Evolutionary conservation across 2,329 filamentous ascomycete species (phyloP), one percentile per base, ranked within the genome.

Genomic region (Colletotrichum lentis): DNA sequence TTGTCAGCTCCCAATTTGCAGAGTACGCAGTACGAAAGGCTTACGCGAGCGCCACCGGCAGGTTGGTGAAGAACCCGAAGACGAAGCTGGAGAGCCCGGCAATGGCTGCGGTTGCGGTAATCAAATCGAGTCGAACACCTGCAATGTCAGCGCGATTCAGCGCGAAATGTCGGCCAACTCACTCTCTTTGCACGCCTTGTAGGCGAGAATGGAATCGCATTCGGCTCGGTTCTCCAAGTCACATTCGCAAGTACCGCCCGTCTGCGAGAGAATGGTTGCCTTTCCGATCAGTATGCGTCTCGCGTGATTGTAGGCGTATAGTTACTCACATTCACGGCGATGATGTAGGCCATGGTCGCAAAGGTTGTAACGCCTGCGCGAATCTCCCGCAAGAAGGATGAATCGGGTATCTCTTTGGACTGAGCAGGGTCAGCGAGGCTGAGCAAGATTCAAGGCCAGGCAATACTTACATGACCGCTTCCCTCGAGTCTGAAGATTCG

Each of bases 301-400:
- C 16, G 18, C 18, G 37, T 18, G 14, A 10, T 16, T 10, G 8
- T 14, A 14, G 31, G 49, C 3, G n/a, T 6, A 10, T 5, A 35
- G 31, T 2, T 35, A 73, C 83, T 73, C 71, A 87, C 87, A 73
- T 90, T 90, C 70, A 90, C 89, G 10, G 90, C 90, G 75, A 96
- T 94, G 73, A 96, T 95, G 78, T 94, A 95, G 16, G 91, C 90
- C 92, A 94, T 93, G 3, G 90, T 91, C 62, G 90, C 89, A 75
- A 92, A 92, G 2, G 92, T 96, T 1, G 93, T 93, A 62, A 95
- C 77, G 1, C 92, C 93, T 37, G 92, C 93, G 35, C 92, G 89
- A 65, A 96, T 80, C 77, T 96, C 93, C 24, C 88, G 91, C 71
- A 92, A 88, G 77, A 95, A 94, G 68, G 85, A 89, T 43, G 91